These are phyloP conservation scores for Rhizopus delemar DNA, from an alignment of 371 early-diverging fungal genomes.

Conservation along the genomic window DNA sequence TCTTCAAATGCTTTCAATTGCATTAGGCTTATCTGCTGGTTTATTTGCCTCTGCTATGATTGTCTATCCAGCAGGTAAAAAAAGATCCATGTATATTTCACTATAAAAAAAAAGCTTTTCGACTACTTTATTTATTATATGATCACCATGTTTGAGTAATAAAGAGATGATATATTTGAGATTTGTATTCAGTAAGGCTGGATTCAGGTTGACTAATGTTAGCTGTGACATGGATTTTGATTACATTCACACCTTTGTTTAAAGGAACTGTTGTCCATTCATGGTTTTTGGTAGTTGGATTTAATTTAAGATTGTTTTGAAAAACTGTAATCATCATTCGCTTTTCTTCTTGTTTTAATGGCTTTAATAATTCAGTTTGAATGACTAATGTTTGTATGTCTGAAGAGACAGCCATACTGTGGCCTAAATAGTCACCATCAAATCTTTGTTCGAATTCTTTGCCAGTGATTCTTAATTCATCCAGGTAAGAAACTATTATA, in stretches of 20 bases:
- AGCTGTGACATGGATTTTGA: conserved; percentile 41
- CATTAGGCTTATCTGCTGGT: conserved; percentile 47
- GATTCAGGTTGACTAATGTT: conserved; percentile 34
- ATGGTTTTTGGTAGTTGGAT: conserved; percentile 12
- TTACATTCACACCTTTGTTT: conserved; percentile 30
- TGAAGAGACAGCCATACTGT: conserved; percentile 33
- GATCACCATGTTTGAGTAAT: conserved; percentile 33
- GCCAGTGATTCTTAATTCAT: conserved; percentile 13
- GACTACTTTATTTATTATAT: not conserved
- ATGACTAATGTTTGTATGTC: conserved; percentile 28
- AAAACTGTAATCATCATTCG: conserved; percentile 32
- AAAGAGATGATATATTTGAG: conserved; percentile 43
- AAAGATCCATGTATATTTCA: conserved; percentile 39
- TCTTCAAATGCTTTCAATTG: conserved; percentile 41
- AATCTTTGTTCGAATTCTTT: conserved; percentile 13
- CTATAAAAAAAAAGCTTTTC: conserved; percentile 19
- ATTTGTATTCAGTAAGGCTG: conserved; percentile 33
- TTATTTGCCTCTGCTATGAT: conserved; percentile 50
- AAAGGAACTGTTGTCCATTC: conserved; percentile 31
- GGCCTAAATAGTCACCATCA: conserved; percentile 33
- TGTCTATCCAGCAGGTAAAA: conserved; percentile 47
- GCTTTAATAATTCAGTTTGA: conserved; percentile 25
- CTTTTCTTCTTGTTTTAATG: conserved; percentile 21
- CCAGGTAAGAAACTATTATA: conserved; percentile 9
- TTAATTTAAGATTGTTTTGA: conserved; percentile 39